Base-by-base conservation (phyloP, 116 monocot genomes). In the Dioscorea cayenensis region DNA sequence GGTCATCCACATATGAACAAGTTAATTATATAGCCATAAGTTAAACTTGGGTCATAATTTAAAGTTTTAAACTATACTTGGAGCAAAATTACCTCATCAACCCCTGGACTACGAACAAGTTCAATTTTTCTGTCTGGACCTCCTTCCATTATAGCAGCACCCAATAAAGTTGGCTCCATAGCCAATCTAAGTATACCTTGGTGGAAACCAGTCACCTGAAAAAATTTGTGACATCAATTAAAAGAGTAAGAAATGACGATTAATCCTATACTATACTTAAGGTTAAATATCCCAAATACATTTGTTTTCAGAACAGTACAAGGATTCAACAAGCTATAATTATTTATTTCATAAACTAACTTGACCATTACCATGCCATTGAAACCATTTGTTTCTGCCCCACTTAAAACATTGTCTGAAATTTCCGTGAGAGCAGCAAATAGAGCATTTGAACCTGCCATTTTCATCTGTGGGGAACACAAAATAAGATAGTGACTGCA, bases 341-440 rank as follows among this genome's bases (percentile, higher is more conserved):
- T 55, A 16, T 16, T 55, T 55, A n/a, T n/a, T 55, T 16, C 19
- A 16, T 18, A 55, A 19, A 55, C n/a, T 55, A 67, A 19, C 29
- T 19, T 38, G 51, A 73, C 18, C 11, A 55, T 71, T 89, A 95
- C 95, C 95, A 95, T 75, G 66, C 95, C 95, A 73, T 86, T 91
- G 66, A 95, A 85, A 71, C 91, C 95, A 83, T 72, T 79, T 36
- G 83, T 73, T 81, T 95, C 95, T 72, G 95, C 91, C 73, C 95
- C 95, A 80, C 71, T 88, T 22, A 95, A 60, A 71, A 95, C 77
- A 74, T 68, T 91, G 74, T 95, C 95, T 49, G 95, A 95, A 70
- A 95, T 83, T 82, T 95, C 95, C 12, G 95, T 95, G 22, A 91
- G 70, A 48, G 89, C 89, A 73, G 86, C 95, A 84, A 95, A 95